Conservation (phyloP, 805 yeast genomes). For the Saccharomycopsis schoenii region DNA sequence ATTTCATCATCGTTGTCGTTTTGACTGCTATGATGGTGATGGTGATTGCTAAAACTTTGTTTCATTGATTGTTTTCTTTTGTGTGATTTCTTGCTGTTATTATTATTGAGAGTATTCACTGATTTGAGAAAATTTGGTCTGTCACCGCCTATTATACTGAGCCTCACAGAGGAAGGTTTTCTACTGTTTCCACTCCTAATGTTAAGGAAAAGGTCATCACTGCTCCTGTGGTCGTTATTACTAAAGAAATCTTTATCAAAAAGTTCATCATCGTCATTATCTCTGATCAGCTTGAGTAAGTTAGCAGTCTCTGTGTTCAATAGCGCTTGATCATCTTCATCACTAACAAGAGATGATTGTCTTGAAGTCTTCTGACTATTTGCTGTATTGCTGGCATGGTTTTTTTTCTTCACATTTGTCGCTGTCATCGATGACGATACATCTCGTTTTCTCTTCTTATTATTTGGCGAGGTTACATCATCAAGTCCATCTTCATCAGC, state of each 20-base stretch:
- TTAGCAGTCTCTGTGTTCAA: conserved; percentile 16
- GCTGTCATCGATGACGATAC: neutral
- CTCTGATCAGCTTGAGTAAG: conserved; percentile 6
- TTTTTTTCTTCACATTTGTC: neutral
- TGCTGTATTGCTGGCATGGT: neutral
- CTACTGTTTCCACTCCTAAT: neutral
- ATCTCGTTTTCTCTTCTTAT: conserved; percentile 10
- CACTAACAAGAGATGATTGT: neutral
- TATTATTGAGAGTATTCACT: neutral
- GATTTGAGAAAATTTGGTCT: neutral
- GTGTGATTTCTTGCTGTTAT: neutral
- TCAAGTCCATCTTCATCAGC: conserved; percentile 18
- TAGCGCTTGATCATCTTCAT: conserved; percentile 21
- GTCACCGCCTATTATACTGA: neutral
- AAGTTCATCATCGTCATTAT: conserved; percentile 15
- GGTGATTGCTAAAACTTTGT: neutral
- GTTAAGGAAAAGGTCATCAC: neutral
- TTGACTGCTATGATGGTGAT: conserved; percentile 23
- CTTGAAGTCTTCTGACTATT: neutral
- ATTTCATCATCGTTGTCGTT: conserved; percentile 21
- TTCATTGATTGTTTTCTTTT: neutral
- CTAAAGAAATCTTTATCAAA: neutral
- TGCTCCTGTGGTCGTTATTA: neutral
- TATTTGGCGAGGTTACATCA: conserved; percentile 16
- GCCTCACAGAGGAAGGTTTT: neutral